A percentile compares a stretch with the other conserved stretches of the same genome.
Evolutionary conservation across 139 green algal genomes (phyloP).

Genomic region (Chlamydomonas applanata): DNA sequence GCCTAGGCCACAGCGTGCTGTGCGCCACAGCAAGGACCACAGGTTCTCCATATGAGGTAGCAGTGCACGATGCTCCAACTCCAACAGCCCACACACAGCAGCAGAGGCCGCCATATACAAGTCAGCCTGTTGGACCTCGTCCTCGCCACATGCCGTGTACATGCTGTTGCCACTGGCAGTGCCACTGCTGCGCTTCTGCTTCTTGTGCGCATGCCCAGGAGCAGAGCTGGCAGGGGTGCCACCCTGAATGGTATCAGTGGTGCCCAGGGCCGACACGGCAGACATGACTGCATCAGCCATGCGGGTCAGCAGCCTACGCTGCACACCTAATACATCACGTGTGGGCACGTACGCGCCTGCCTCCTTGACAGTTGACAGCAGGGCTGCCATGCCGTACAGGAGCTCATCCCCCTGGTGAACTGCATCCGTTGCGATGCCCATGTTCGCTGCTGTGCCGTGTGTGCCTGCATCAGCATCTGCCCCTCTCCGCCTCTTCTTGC

Average conservation of each 20-base stretch:
- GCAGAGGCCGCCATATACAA: neutral
- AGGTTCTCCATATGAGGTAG: slow-evolving; percentile 13
- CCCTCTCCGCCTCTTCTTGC: neutral
- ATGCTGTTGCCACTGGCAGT: no score
- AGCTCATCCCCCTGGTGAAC: neutral
- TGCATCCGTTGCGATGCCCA: neutral
- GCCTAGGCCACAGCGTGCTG: neutral
- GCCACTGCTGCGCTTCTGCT: slow-evolving; percentile 1
- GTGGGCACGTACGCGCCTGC: slow-evolving; percentile 21
- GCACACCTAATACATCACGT: slow-evolving; percentile 2
- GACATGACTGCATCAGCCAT: slow-evolving; percentile 3
- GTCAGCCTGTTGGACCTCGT: neutral
- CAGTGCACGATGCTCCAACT: slow-evolving; percentile 15
- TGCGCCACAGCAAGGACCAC: slow-evolving; percentile 25
- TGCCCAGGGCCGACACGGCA: no score
- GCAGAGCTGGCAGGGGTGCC: neutral
- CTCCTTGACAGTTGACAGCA: neutral
- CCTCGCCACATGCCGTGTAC: no score
- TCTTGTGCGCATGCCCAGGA: neutral
- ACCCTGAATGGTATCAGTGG: neutral
- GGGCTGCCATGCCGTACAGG: neutral
- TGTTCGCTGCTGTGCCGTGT: neutral
- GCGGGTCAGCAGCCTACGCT: slow-evolving; percentile 1
- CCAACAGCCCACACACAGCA: slow-evolving; percentile 18
- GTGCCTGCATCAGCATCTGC: neutral